Evolutionary conservation across 306 rosid species (phyloP), one percentile per base, ranked within the genome.

Genomic region (Styphnolobium japonicum): DNA sequence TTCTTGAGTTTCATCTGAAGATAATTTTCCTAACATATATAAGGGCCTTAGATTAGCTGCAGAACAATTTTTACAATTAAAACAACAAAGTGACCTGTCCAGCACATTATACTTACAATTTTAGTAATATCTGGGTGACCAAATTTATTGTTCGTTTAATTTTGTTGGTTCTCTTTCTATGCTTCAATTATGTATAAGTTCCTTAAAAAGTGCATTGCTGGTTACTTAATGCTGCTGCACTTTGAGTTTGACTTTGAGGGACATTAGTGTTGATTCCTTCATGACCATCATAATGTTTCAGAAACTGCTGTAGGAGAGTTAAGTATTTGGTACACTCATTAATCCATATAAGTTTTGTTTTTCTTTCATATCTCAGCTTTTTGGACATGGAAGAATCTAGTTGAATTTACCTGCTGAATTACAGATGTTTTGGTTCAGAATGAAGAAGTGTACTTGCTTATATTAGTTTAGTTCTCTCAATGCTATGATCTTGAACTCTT

Each of bases 1-100:
- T 83, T 75, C 61, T 60, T 73, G 3, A 51, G 23, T 62, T 76
- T 83, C 58, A 52, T 86, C 48, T 67, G 57, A 49, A 64, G 51
- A 57, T 31, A 16, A 8, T 57, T 43, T 39, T 79, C 63, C n/a
- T 79, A n/a, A 60, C 8, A 58, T 46, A 36, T 10, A 34, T 18
- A 37, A 45, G 40, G 80, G 63, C 31, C 31, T 43, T 46, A 11
- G 51, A 61, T 67, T 48, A 36, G 25, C 63, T 58, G 55, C 14
- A 36, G 39, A 43, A 34, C 19, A 39, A 58, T 5, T 9, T 23
- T 22, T 60, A 58, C 3, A 27, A 60, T 53, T 60, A 55, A 62
- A 74, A 33, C 52, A 33, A 68, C 37, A 75, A 51, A 40, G n/a
- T 23, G 39, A 15, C 49, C 45, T 53, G 61, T 67, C 48, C 39